Base-by-base conservation (phyloP, 306 rosid genomes). In the Calophaca sinica region DNA sequence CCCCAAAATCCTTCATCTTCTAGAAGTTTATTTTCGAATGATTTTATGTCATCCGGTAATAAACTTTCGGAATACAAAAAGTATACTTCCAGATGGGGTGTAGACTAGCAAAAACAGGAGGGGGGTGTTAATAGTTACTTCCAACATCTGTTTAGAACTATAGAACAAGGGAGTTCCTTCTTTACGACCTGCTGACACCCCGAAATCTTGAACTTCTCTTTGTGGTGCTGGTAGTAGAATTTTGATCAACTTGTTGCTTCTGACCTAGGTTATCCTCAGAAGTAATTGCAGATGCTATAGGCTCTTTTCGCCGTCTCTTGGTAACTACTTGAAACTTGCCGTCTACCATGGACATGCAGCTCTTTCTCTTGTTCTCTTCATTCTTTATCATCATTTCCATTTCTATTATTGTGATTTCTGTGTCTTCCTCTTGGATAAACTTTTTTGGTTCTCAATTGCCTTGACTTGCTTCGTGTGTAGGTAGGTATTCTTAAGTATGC, bases 191-290 rank as follows among this genome's bases (percentile, higher is more conserved):
- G 86, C 97, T 92, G 52, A 92, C 93, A 20, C 97, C 93, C 0
- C 90, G 81, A 58, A 84, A 91, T 67, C 84, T 86, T 7, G 97
- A 92, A 48, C 91, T 89, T 73, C 96, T 84, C 77, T 89, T 89
- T 51, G 66, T 86, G 4, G 89, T 79, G 78, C 75, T 82, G 54
- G 84, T 62, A 12, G 75, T 8, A 6, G 85, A 49, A 83, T 71
- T 72, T 70, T 69, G 97, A 73, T 85, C 82, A 33, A 61, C 74
- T 20, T 76, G 74, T 33, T 80, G 80, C 46, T 46, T 73, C 68
- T 75, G 80, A 65, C 6, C 57, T 71, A 48, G 80, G 29, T 64
- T 77, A 36, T 70, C 84, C 52, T 75, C 84, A 55, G 7, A 2
- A 12, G 51, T 26, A 7, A 20, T 54, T 29, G 80, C 64, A 42